Conservation (phyloP, 495 filamentous ascomycete species). For the Daldinia bambusicola region DNA sequence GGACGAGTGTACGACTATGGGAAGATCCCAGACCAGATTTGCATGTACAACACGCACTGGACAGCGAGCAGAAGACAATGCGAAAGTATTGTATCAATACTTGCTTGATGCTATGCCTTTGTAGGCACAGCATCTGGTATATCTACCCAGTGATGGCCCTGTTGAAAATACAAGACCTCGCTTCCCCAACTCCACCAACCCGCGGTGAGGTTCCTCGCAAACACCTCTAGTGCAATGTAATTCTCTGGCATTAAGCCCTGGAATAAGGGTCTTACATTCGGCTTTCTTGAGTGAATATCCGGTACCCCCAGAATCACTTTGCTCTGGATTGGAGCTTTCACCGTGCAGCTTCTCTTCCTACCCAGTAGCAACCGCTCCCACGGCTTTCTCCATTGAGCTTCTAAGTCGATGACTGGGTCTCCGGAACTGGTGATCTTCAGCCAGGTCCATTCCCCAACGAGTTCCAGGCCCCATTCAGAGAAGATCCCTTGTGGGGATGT, state of each 20-base stretch:
- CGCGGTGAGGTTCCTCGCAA: slow-evolving; percentile 84
- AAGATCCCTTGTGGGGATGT: slow-evolving; percentile 65
- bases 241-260: slow-evolving; percentile 54
- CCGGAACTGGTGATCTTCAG: slow-evolving; percentile 80
- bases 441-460: slow-evolving; percentile 91
- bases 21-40: slow-evolving; percentile 11
- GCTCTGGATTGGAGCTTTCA: slow-evolving; percentile 50
- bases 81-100: slow-evolving; percentile 10
- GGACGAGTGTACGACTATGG: slow-evolving; percentile 39
- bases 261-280: slow-evolving; percentile 62
- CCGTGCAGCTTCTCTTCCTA: slow-evolving; percentile 47
- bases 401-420: slow-evolving; percentile 73
- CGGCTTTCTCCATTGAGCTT: slow-evolving; percentile 80
- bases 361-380: slow-evolving; percentile 87
- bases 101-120: slow-evolving; percentile 1
- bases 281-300: slow-evolving; percentile 92
- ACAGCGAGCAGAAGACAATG: slow-evolving; percentile 14
- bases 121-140: slow-evolving; percentile 4
- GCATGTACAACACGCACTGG: slow-evolving; percentile 19
- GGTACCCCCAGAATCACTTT: slow-evolving; percentile 82
- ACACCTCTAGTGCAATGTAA: slow-evolving; percentile 82
- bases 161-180: slow-evolving; percentile 84
- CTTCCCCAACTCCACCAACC: slow-evolving; percentile 94
- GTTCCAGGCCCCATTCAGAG: slow-evolving; percentile 67
- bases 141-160: slow-evolving; percentile 70